These are phyloP conservation scores for Ceratobasidium sp. DNA, from an alignment of 1,284 basidiomycete species.

Conservation along the genomic window DNA sequence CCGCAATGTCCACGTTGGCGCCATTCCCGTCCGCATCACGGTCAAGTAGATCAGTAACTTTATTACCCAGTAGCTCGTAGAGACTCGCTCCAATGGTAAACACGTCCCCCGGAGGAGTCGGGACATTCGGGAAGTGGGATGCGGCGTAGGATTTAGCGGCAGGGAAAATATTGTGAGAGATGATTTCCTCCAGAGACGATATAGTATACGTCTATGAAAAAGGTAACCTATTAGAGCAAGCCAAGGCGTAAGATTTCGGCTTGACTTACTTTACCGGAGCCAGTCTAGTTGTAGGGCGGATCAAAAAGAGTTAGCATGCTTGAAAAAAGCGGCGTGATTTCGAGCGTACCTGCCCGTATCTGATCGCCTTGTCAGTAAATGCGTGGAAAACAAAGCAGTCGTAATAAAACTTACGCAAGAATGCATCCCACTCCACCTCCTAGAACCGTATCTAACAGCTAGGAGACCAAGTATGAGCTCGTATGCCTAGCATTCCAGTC, in stretches of 20 bases:
- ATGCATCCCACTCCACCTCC: slow-evolving; percentile 54
- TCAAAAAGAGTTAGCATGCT: background rate
- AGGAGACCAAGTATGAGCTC: background rate
- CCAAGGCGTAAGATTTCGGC: background rate
- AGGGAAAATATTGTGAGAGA: slow-evolving; percentile 24
- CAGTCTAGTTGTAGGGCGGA: slow-evolving; percentile 1
- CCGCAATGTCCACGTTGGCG: slow-evolving; percentile 26
- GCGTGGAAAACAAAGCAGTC: background rate
- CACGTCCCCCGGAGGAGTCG: slow-evolving; percentile 11
- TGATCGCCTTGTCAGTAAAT: background rate
- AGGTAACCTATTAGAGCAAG: background rate
- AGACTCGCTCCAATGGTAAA: slow-evolving; percentile 33
- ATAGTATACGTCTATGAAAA: slow-evolving; percentile 32
- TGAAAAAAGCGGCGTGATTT: background rate
- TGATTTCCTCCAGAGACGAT: slow-evolving; percentile 40
- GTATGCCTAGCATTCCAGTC: background rate
- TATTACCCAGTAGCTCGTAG: slow-evolving; percentile 38
- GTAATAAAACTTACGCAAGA: slow-evolving; percentile 50
- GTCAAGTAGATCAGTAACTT: slow-evolving; percentile 28
- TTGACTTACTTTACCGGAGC: slow-evolving; percentile 28
- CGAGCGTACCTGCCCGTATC: slow-evolving; percentile 30
- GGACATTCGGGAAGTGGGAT: slow-evolving; percentile 20
- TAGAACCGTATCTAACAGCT: slow-evolving; percentile 54
- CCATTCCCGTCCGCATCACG: slow-evolving; percentile 24
- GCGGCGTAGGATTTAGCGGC: slow-evolving; percentile 22